Evolutionary conservation across 1,139 yeast species (phyloP).

Genomic region (Candida labiduridarum): DNA sequence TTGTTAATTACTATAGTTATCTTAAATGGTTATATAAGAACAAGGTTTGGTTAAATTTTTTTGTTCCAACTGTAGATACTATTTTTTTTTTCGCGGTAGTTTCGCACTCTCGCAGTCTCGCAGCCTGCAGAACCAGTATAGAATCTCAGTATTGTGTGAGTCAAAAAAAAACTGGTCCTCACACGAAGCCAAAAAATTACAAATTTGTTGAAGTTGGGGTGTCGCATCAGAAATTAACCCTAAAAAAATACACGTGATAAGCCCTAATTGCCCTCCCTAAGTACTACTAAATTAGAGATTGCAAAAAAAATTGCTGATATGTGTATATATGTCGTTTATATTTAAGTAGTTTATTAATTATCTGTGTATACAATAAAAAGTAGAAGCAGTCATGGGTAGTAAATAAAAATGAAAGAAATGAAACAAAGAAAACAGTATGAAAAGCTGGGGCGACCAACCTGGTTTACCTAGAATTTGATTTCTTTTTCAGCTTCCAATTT

Average conservation of each 20-base stretch:
- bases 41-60: constrained; percentile 7
- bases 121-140: constrained; percentile 1
- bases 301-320: neutral
- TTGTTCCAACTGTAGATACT: constrained; percentile 3
- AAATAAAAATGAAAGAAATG: neutral
- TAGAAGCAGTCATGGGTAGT: neutral
- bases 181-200: neutral
- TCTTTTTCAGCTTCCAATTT: constrained; percentile 65
- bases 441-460: too few relatives aligned
- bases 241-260: neutral
- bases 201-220: neutral
- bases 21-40: constrained; percentile 7
- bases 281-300: neutral
- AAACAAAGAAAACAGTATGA: neutral
- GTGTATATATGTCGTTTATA: neutral
- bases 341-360: constrained; percentile 1
- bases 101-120: constrained; percentile 5
- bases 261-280: neutral
- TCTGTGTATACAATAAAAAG: neutral
- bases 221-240: neutral
- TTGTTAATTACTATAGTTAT: constrained; percentile 29
- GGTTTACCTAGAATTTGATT: constrained; percentile 34
- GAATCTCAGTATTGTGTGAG: neutral
- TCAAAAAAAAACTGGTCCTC: neutral
- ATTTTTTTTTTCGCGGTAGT: constrained; percentile 7